Evolutionary conservation across 352 stramenopile genomes (phyloP), one percentile per base, ranked within the genome.

Genomic region (Phytophthora crassamura): DNA sequence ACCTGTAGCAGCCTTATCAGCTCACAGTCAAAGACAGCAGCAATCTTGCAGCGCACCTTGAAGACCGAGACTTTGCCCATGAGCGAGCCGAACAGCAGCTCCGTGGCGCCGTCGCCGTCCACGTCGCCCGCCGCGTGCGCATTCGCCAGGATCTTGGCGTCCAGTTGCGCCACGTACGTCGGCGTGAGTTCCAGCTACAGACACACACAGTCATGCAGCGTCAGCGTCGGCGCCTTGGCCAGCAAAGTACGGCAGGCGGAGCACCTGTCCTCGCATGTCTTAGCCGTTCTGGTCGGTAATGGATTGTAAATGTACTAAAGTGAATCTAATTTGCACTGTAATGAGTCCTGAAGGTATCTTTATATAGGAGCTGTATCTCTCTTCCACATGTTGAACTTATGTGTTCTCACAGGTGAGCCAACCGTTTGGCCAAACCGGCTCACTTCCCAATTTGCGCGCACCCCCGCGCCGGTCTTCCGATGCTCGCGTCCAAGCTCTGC

Each of bases 81-180:
- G 28, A 89, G 72, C 8, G 86, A 85, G 38, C 86, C 86, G 32
- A 93, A 79, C 32, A 94, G 62, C 45, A 94, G 56, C 43, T 91
- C 86, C 38, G 77, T 78, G 12, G 69, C 55, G 58, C 83, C 82
- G 59, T 93, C 82, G 50, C 77, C 82, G 35, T 91, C 81, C 22
- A 92, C 67, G 64, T 94, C 81, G 14, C 72, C 86, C 33, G 80
- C 70, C 7, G 82, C 81, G 48, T 82, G 67, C 40, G 86, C 86
- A 70, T 93, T 93, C 20, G 79, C 71, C 57, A 94, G 58, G 33
- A 93, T 77, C 56, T 90, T 88, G 30, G 67, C 82, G 36, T 88
- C 82, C 58, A 93, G 67, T 43, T 90, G 75, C 56, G 71, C 63
- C 51, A 74, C 59, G 41, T 83, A 89, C 34, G 78, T 84, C 45